phyloP scores from a whole-genome alignment of 257 asterid genomes.

The Voacanga thouarsii region DNA sequence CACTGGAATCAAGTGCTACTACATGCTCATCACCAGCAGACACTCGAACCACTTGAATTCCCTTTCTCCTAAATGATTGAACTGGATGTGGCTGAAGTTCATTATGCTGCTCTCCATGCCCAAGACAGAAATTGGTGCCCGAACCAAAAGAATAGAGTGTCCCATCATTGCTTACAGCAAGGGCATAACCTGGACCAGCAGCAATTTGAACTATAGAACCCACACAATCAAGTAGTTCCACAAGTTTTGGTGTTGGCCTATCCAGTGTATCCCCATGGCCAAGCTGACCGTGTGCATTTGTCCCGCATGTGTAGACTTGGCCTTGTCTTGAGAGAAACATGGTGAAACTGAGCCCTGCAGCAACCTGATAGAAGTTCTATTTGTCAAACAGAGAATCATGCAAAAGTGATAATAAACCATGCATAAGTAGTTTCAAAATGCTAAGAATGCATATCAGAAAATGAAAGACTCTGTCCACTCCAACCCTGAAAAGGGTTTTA shows the following conservation, averaged over 20 bases:
- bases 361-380: conserved; percentile 53
- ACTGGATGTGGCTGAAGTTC: conserved; percentile 66
- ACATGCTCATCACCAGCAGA: conserved; percentile 91
- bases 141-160: conserved; percentile 75
- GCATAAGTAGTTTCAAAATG: neutral
- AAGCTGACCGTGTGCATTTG: conserved; percentile 72
- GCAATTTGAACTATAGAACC: conserved; percentile 55
- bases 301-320: conserved; percentile 75
- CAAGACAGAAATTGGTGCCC: conserved; percentile 81
- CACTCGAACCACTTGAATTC: conserved; percentile 55
- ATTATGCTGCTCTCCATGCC: conserved; percentile 82
- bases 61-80: conserved; percentile 56
- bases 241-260: conserved; percentile 53
- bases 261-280: conserved; percentile 76
- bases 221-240: conserved; percentile 40
- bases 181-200: conserved; percentile 73
- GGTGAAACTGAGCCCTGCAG: conserved; percentile 80
- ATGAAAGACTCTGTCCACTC: neutral
- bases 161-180: conserved; percentile 64
- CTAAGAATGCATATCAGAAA: neutral
- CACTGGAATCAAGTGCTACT: conserved; percentile 82
- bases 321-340: conserved; percentile 70
- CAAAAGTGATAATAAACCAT: neutral
- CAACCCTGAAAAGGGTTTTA: neutral
- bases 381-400: neutral